A percentile compares a stretch with the other conserved stretches of the same genome.
phyloP scores from a whole-genome alignment of 1,284 basidiomycete genomes.

The Cryptococcus wingfieldii region DNA sequence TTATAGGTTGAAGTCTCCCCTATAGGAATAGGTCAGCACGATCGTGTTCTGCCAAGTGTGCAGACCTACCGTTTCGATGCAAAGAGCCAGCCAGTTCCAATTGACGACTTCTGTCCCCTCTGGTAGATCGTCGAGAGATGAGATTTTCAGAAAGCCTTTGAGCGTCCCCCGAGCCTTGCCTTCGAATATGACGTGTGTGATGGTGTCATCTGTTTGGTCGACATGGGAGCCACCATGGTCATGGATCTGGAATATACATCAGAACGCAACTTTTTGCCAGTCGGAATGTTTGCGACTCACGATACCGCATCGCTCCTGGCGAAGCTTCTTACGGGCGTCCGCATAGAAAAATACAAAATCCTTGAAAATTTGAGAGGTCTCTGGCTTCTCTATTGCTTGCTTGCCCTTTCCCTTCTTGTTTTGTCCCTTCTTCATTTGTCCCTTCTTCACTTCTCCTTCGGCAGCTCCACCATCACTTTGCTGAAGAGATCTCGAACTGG shows the following conservation, averaged over 20 bases:
- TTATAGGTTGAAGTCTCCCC: background rate
- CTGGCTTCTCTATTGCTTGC: background rate
- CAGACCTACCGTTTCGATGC: conserved; percentile 29
- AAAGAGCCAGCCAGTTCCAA: conserved; percentile 36
- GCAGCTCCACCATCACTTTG: conserved; percentile 6
- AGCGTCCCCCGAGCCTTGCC: conserved; percentile 20
- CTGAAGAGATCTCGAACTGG: conserved; percentile 17
- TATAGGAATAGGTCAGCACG: background rate
- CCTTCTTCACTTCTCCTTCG: background rate
- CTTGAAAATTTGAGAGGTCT: conserved; percentile 19
- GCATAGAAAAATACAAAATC: conserved; percentile 38
- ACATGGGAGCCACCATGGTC: conserved; percentile 33
- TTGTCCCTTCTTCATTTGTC: background rate
- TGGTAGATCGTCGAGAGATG: conserved; percentile 33
- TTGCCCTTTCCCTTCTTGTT: conserved; percentile 3
- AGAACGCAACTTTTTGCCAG: background rate
- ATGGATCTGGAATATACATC: conserved; percentile 20
- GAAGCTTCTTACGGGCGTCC: conserved; percentile 17
- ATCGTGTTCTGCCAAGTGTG: background rate
- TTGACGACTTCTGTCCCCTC: conserved; percentile 37
- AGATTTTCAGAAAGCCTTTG: conserved; percentile 26
- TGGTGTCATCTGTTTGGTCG: conserved; percentile 37
- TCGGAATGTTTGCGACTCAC: conserved; percentile 17
- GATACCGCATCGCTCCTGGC: conserved; percentile 29
- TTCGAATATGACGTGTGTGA: conserved; percentile 43